Evolutionary conservation across 2,329 filamentous ascomycete genomes (phyloP), one percentile per base, ranked within the genome.

Genomic region (Trichoderma oligosporum): DNA sequence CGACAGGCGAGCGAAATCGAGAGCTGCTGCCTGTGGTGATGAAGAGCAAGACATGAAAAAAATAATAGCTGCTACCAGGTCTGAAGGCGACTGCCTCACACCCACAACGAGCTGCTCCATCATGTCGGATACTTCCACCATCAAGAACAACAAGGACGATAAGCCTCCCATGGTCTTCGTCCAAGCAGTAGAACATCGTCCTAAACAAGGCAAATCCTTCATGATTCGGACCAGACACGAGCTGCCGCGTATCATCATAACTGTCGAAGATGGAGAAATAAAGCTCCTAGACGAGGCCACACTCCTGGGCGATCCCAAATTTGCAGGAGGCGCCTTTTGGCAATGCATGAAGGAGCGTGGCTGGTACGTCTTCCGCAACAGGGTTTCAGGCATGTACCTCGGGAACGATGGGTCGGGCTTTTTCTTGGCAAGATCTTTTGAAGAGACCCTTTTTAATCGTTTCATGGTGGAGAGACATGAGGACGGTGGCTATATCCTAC

Each of bases 281-380:
- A 12, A 38, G 4, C 8, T 36, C 4, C 5, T 35, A 9, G 11
- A 14, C 3, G 14, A 20, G 1, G 11, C 20, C 8, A 16, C 35
- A 16, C 35, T 36, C 4, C 5, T 35, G 4, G 11, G n/a, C 3
- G 14, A 20, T 0, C 20, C 20, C 8, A 16, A 14, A 16, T 16
- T 36, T 2, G 49, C 22, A 6, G 49, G 36, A 4, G 49, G 38
- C n/a, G 31, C 22, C 22, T 12, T 20, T 14, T 53, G 49, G 49
- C n/a, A n/a, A 7, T 53, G 49, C 14, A 14, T 24, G 5, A 41
- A 42, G 7, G 33, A 6, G 4, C 3, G 12, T 4, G 36, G 49
- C 8, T 53, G 35, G 35, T 53, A 31, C 12, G 22, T 14, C 36
- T 53, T 53, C 7, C 12, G 49, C 49, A 53, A 53, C 11, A 42